phyloP scores from a whole-genome alignment of 2,329 filamentous ascomycete genomes.

The Claviceps quebecensis region DNA sequence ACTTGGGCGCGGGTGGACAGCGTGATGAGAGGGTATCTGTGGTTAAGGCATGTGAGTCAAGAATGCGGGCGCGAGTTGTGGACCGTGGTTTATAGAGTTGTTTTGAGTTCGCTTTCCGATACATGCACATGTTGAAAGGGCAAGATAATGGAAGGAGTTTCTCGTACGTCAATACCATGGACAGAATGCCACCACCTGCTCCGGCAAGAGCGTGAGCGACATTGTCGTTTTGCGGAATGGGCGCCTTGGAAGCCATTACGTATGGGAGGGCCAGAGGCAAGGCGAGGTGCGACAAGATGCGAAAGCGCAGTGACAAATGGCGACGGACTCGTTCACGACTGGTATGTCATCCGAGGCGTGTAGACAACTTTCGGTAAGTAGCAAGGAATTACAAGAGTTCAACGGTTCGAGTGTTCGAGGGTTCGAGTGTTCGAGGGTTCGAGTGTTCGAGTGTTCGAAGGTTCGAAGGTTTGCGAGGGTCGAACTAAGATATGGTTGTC shows the following conservation, averaged over 20 bases:
- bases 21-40: slow-evolving; percentile 87
- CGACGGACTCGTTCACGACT: neutral
- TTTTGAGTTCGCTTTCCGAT: no score
- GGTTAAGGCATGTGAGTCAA: slow-evolving; percentile 1
- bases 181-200: slow-evolving; percentile 83
- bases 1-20: slow-evolving; percentile 95
- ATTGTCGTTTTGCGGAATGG: slow-evolving; percentile 82
- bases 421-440: no score
- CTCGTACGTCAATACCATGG: slow-evolving; percentile 79
- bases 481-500: neutral
- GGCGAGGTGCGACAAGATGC: neutral
- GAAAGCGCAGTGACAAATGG: neutral
- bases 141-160: neutral
- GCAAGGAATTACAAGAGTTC: neutral
- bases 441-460: neutral
- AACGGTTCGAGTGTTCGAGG: neutral
- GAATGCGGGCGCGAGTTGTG: neutral
- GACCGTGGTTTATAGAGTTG: neutral
- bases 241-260: slow-evolving; percentile 37
- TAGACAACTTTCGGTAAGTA: no score
- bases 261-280: no score
- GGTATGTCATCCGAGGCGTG: neutral
- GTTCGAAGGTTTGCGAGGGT: neutral
- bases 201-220: slow-evolving; percentile 90
- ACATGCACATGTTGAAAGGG: neutral